phyloP scores from a whole-genome alignment of 805 yeast species.

The Wickerhamomyces chaumierensis region DNA sequence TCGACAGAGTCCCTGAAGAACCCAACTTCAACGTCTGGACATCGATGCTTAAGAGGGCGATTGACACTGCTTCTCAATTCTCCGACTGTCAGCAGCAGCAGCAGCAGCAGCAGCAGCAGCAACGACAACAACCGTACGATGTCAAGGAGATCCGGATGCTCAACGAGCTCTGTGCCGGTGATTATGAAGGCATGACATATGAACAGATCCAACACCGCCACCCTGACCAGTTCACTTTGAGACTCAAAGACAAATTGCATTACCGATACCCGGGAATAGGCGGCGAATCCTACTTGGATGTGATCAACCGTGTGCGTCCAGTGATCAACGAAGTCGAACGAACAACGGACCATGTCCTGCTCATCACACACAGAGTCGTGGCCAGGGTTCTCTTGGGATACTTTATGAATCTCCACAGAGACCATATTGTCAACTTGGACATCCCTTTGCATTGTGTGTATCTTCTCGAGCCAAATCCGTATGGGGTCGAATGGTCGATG shows the following conservation, averaged over 20 bases:
- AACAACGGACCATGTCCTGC: slow-evolving; percentile 73
- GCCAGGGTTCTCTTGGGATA: slow-evolving; percentile 81
- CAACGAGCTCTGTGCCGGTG: slow-evolving; percentile 90
- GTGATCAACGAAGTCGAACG: slow-evolving; percentile 88
- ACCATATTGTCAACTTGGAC: slow-evolving; percentile 79
- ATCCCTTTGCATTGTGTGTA: slow-evolving; percentile 89
- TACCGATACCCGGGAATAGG: slow-evolving; percentile 96
- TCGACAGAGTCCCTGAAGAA: slow-evolving; percentile 38
- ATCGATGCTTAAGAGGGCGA: slow-evolving; percentile 69
- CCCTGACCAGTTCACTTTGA: slow-evolving; percentile 71
- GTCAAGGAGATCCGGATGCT: slow-evolving; percentile 86
- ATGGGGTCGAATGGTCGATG: slow-evolving; percentile 88
- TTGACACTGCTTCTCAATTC: slow-evolving; percentile 69
- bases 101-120: too few relatives aligned
- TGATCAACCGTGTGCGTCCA: slow-evolving; percentile 79
- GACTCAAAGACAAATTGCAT: slow-evolving; percentile 66
- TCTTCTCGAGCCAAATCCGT: slow-evolving; percentile 85
- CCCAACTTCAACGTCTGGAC: slow-evolving; percentile 87
- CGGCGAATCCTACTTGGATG: slow-evolving; percentile 92
- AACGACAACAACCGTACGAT: slow-evolving; percentile 46
- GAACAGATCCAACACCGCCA: slow-evolving; percentile 62
- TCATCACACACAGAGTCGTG: slow-evolving; percentile 85
- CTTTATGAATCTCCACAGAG: slow-evolving; percentile 71
- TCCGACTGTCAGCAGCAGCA: too few relatives aligned
- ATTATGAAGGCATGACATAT: slow-evolving; percentile 87